Evolutionary conservation across 371 early-diverging fungal species (phyloP), one percentile per base, ranked within the genome.

Genomic region (Thermomucor indicae-seudaticae): DNA sequence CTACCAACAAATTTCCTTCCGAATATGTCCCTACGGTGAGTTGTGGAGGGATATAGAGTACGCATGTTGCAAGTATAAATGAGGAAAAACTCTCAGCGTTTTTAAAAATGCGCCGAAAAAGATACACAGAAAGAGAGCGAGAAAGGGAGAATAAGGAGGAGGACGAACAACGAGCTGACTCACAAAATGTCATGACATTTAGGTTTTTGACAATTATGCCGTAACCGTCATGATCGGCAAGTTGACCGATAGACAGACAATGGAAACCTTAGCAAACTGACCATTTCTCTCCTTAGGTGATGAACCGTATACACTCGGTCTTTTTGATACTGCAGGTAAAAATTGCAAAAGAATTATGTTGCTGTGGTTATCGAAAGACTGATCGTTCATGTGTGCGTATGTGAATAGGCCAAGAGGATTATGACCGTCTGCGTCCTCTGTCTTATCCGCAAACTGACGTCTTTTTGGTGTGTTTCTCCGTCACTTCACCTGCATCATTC

Each of bases 151-250:
- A n/a, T 34, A 24, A 10, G 11, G 24, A 49, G 31, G 37, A 47
- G 37, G 20, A 47, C 11, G 31, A 3, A 34, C 0, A 25, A 17
- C 34, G 16, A 47, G 12, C 12, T 11, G 20, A 23, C 8, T 45
- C 14, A 16, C 20, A 2, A 45, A 28, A 31, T 34, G 12, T 27
- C 30, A 29, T 39, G 25, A 19, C 29, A 27, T 14, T 3, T 51
- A 90, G 89, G 92, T 97, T 28, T 97, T 97, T 81, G 98, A 97
- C 76, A 97, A 97, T 73, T 97, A 97, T 76, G 97, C 98, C 52
- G 98, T 96, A 38, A 96, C 96, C 30, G 97, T 97, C 39, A 96
- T 96, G 95, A 95, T 97, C 76, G 96, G 93, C 69, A 64, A 49
- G 41, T 31, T 35, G 14, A 30, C 14, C 23, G 38, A 23, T 19